phyloP scores from a whole-genome alignment of 352 stramenopile genomes.

The Globisporangium parvum region DNA sequence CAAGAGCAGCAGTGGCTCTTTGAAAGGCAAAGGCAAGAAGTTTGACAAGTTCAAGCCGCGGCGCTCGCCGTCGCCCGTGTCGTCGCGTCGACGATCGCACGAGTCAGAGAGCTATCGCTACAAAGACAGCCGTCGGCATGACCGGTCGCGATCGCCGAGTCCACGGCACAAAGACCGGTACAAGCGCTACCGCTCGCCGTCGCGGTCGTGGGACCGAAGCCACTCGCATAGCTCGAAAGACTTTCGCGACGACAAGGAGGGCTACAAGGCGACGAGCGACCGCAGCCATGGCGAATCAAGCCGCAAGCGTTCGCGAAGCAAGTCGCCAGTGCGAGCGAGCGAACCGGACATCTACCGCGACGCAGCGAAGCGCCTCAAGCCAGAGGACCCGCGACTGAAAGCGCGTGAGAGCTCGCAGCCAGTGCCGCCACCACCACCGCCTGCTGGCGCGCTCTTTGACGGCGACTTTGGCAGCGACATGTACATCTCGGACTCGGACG shows the following conservation, averaged over 20 bases:
- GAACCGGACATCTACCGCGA: not conserved
- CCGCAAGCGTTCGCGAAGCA: slow-evolving; percentile 1
- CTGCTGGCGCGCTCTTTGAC: slow-evolving; percentile 5
- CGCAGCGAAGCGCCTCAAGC: not conserved
- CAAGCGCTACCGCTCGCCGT: slow-evolving; percentile 8
- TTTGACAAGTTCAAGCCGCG: slow-evolving; percentile 18
- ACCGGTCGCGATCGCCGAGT: slow-evolving; percentile 26
- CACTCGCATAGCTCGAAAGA: slow-evolving; percentile 3
- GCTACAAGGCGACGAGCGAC: not conserved
- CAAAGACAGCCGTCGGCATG: slow-evolving; percentile 9
- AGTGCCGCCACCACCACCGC: not conserved
- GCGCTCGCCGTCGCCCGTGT: slow-evolving; percentile 16
- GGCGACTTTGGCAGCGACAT: slow-evolving; percentile 12
- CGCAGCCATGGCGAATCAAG: not conserved
- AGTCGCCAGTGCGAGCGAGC: too few relatives aligned
- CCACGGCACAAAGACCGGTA: slow-evolving; percentile 7
- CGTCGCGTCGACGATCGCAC: slow-evolving; percentile 14
- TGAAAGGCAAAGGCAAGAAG: slow-evolving; percentile 2
- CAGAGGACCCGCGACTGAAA: not conserved
- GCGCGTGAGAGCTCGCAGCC: not conserved
- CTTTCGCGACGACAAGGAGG: not conserved
- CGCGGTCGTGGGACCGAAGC: slow-evolving; percentile 10
- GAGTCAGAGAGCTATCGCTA: slow-evolving; percentile 15
- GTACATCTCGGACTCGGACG: slow-evolving; percentile 53
- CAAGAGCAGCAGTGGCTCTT: not conserved